A percentile compares a stretch with the other conserved stretches of the same genome.
These are phyloP conservation scores for Acacia crassicarpa DNA, from an alignment of 306 rosid genomes.

Conservation along the genomic window DNA sequence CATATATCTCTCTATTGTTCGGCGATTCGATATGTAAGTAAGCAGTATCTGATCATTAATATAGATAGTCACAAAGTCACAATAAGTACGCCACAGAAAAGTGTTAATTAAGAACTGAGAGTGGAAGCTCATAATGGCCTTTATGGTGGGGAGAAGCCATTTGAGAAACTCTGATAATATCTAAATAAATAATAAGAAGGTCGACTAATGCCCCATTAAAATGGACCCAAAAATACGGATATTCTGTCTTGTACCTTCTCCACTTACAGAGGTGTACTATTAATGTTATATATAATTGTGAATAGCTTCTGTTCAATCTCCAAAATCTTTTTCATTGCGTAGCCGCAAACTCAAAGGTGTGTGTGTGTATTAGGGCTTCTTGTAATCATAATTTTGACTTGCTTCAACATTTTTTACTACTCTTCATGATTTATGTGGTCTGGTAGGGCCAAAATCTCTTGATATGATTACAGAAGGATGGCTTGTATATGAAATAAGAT, in stretches of 20 bases:
- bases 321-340: not conserved
- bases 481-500: constrained; percentile 12
- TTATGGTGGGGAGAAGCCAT: not conserved
- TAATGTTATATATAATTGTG: constrained; percentile 15
- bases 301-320: constrained; percentile 36
- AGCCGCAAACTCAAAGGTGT: constrained; percentile 32
- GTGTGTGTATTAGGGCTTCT: not conserved
- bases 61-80: not conserved
- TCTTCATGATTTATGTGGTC: not conserved
- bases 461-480: constrained; percentile 3
- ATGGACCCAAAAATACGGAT: constrained; percentile 33
- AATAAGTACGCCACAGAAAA: not conserved
- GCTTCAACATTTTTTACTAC: not conserved
- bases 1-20: not conserved
- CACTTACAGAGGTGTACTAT: constrained; percentile 34
- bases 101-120: not conserved
- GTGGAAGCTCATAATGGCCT: not conserved
- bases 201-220: constrained; percentile 23
- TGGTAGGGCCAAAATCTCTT: not conserved
- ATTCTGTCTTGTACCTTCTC: constrained; percentile 19
- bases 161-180: not conserved
- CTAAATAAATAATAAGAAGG: constrained; percentile 10
- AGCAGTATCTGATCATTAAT: not conserved
- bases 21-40: not conserved
- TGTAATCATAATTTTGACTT: constrained; percentile 16